Base-by-base conservation (phyloP, 2,329 filamentous ascomycete genomes). In the Bimuria novae-zelandiae region DNA sequence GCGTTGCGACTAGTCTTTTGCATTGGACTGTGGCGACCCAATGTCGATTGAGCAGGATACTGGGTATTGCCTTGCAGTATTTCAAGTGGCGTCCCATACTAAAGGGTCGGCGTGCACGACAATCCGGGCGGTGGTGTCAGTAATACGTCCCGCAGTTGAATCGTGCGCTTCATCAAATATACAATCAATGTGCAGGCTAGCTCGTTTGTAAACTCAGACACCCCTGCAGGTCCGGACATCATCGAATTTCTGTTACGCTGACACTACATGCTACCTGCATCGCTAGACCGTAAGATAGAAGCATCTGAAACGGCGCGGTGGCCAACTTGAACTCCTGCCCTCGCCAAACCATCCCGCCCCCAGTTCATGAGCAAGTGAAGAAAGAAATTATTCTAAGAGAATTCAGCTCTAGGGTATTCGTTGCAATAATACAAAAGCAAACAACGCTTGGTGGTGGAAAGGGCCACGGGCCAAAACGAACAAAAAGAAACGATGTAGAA, bases 371-470 rank as follows among this genome's bases (percentile, higher is more conserved):
- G 32, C 32, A 47, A 16, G 25, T 2, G 8, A 23, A 35, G 29
- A 30, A 17, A 16, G n/a, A 45, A 36, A 45, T 10, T 17, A 23
- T 23, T 46, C 44, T 2, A 47, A 47, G n/a, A 29, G 44, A 47
- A 47, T 47, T 32, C 30, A 27, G 21, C 22, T 14, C 44, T 16
- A 22, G 44, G 44, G 44, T 47, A 47, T 47, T 19, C 44, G 44
- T 39, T 37, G 44, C 33, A 37, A 30, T 47, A 47, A 39, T 47
- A 37, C 44, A 47, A 47, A 47, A 37, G 23, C 23, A 29, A 47
- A 30, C 22, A 47, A 39, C 32, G 32, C 22, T 39, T 43, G 12
- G 23, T 25, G 22, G 44, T 22, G n/a, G 12, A 27, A 17, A 29
- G 16, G 17, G 10, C 14, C 22, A 7, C 19, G 14, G 16, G 39